Evolutionary conservation across 768 basidiomycete genomes (phyloP).

Genomic region (Tricholoma flavovirens): DNA sequence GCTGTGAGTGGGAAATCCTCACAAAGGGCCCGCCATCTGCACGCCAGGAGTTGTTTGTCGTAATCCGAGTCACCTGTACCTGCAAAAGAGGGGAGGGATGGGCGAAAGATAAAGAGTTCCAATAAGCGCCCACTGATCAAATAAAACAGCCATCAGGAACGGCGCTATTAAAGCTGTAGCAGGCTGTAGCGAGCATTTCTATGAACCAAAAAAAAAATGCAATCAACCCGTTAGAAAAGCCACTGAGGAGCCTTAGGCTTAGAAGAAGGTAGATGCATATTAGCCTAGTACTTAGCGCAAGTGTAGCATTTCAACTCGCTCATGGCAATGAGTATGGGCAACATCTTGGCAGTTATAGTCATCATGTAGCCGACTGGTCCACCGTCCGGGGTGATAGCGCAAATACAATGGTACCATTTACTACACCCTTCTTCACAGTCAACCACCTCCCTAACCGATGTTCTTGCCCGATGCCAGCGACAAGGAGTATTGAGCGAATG

Average conservation of each 20-base stretch:
- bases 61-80: not conserved
- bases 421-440: constrained; percentile 62
- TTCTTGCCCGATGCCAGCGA: constrained; percentile 84
- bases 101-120: too few species aligned
- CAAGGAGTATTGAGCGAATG: constrained; percentile 44
- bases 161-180: too few species aligned
- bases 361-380: constrained; percentile 4
- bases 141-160: not conserved
- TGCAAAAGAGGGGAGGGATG: too few species aligned
- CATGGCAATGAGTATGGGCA: too few species aligned
- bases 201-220: too few species aligned
- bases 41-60: not conserved
- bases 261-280: too few species aligned
- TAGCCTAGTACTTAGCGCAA: not conserved
- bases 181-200: too few species aligned
- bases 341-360: not conserved
- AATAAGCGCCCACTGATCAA: not conserved
- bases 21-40: not conserved
- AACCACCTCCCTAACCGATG: constrained; percentile 89
- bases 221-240: too few species aligned
- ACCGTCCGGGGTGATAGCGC: constrained; percentile 42
- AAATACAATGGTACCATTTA: constrained; percentile 69
- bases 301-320: not conserved
- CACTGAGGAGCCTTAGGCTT: too few species aligned
- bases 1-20: not conserved